A percentile compares a stretch with the other conserved stretches of the same genome.
These are phyloP conservation scores for Ehretia macrophylla DNA, from an alignment of 257 asterid genomes.

Conservation along the genomic window DNA sequence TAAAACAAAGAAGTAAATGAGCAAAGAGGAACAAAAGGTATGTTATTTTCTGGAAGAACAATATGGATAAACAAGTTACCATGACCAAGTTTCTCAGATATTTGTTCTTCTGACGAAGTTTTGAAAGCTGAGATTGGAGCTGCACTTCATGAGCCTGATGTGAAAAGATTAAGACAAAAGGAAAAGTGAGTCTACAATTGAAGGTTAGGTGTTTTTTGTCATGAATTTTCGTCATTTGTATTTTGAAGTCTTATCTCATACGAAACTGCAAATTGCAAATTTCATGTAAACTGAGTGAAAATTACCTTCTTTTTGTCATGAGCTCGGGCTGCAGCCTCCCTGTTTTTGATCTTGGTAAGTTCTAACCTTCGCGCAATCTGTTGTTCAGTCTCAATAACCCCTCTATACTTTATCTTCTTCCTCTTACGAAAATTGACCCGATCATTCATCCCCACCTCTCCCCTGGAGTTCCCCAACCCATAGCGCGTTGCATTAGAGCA, in stretches of 20 bases:
- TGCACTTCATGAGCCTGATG: conserved; percentile 22
- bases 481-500: background rate
- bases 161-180: conserved; percentile 3
- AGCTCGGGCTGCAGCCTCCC: conserved; percentile 27
- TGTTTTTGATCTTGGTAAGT: conserved; percentile 23
- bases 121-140: conserved; percentile 12
- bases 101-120: conserved; percentile 20
- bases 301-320: conserved; percentile 23
- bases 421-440: background rate
- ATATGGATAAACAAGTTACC: conserved; percentile 1
- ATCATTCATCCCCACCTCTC: background rate
- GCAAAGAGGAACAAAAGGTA: background rate
- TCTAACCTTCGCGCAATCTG: conserved; percentile 20
- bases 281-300: too few relatives aligned
- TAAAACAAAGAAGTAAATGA: background rate
- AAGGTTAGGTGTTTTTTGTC: background rate
- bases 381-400: conserved; percentile 33
- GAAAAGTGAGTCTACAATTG: background rate
- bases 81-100: conserved; percentile 23
- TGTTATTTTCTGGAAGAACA: background rate
- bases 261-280: background rate
- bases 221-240: background rate
- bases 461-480: background rate
- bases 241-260: background rate
- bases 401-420: conserved; percentile 32